A percentile compares a stretch with the other conserved stretches of the same genome.
phyloP scores from a whole-genome alignment of 495 filamentous ascomycete genomes.

The Ramalina peruviana region DNA sequence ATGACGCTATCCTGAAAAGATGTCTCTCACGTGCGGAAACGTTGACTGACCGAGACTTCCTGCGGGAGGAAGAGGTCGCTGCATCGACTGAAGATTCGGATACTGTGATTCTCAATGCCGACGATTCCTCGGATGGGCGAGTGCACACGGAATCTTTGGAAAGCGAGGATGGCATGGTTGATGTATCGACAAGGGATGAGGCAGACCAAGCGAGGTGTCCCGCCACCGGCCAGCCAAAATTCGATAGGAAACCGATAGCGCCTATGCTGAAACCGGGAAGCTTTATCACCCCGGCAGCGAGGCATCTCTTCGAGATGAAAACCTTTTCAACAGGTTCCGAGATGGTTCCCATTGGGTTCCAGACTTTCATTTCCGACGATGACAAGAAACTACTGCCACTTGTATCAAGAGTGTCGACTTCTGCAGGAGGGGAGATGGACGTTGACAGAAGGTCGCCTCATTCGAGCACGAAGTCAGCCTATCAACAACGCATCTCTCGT shows the following conservation, averaged over 20 bases:
- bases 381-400: constrained; percentile 43
- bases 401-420: constrained; percentile 29
- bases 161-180: constrained; percentile 81
- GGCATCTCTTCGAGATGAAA: constrained; percentile 57
- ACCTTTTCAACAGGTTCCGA: constrained; percentile 39
- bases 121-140: constrained; percentile 52
- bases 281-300: constrained; percentile 39
- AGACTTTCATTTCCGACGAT: constrained; percentile 32
- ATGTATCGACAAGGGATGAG: constrained; percentile 69
- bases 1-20: constrained; percentile 48
- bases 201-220: constrained; percentile 18
- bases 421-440: background rate
- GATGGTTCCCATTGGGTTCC: constrained; percentile 50
- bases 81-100: constrained; percentile 50
- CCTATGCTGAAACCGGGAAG: constrained; percentile 33
- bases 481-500: constrained; percentile 1
- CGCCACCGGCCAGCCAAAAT: constrained; percentile 13
- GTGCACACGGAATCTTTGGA: constrained; percentile 65
- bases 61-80: constrained; percentile 33
- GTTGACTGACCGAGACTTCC: constrained; percentile 48
- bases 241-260: constrained; percentile 25
- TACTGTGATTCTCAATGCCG: constrained; percentile 51
- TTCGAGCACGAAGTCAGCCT: background rate
- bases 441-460: background rate
- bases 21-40: constrained; percentile 40